Evolutionary conservation across 2,329 filamentous ascomycete genomes (phyloP), one percentile per base, ranked within the genome.

Genomic region (Cladosporium phlei): DNA sequence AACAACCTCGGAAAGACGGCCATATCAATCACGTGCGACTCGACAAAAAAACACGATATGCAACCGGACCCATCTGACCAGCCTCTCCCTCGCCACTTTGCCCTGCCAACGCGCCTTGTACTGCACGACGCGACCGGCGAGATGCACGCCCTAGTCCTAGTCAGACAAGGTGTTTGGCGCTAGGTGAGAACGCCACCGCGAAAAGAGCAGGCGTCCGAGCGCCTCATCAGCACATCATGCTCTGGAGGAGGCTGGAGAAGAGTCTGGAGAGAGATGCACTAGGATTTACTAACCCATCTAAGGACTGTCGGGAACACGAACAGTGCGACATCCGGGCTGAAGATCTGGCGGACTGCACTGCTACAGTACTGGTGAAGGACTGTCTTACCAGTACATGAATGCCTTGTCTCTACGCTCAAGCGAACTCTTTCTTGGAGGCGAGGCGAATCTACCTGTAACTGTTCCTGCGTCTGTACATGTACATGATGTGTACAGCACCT

Each of bases 31-130:
- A 39, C 37, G 37, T 39, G 37, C 37, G 37, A 39, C 20, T 17
- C 30, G 5, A 30, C n/a, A n/a, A n/a, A n/a, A n/a, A n/a, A n/a
- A n/a, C n/a, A n/a, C n/a, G n/a, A n/a, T n/a, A n/a, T n/a, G n/a
- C n/a, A n/a, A n/a, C n/a, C n/a, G n/a, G 28, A 6, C 16, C 12
- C 10, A 30, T 30, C n/a, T 14, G 28, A 30, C 28, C 10, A 14
- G 24, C 29, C n/a, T 29, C 14, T 21, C 14, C 24, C 24, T 16
- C 20, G 35, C n/a, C 14, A 9, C 24, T 39, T 39, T 19, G 37
- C 37, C 16, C 22, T 27, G 37, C 37, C 24, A 39, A 39, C 37
- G 37, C 37, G 37, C 25, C 37, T 39, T 39, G 24, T 20, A 24
- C 37, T 27, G 37, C 37, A 39, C 24, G 24, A 28, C 34, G 5